These are phyloP conservation scores for Ananas comosus DNA, from an alignment of 176 grass and related monocot genomes.

Conservation along the genomic window DNA sequence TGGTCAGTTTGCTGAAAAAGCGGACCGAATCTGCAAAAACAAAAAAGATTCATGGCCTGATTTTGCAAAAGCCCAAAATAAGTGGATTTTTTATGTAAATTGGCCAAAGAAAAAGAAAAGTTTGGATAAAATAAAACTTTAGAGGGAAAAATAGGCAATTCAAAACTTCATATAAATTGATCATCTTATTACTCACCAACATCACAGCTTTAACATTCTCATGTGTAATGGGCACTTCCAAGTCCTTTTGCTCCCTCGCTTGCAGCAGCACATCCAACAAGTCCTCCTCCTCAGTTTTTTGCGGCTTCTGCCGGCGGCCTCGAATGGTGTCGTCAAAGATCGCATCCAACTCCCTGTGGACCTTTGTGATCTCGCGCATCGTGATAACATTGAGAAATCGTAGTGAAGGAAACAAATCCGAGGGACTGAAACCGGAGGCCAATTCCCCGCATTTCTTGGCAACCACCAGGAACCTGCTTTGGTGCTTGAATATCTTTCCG, in stretches of 20 bases:
- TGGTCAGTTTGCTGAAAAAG: too few species aligned
- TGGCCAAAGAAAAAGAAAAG: too few species aligned
- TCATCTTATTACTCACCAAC: too few species aligned
- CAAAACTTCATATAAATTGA: conserved; percentile 24
- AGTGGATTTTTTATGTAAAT: too few species aligned
- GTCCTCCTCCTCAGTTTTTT: conserved; percentile 11
- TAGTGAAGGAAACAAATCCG: conserved; percentile 28
- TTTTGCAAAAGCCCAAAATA: too few species aligned
- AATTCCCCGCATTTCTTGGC: conserved; percentile 13
- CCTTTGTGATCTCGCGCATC: conserved; percentile 16
- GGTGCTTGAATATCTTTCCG: conserved; percentile 10
- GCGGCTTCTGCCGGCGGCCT: conserved; percentile 25
- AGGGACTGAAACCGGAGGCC: conserved; percentile 27
- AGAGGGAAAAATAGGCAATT: conserved; percentile 32
- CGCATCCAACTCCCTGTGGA: conserved; percentile 24
- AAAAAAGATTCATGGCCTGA: too few species aligned
- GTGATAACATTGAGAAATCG: conserved; percentile 9
- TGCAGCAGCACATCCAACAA: conserved; percentile 19
- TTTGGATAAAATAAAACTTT: neutral
- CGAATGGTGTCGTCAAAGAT: conserved; percentile 51
- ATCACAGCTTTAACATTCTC: too few species aligned
- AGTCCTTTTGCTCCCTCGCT: conserved; percentile 30
- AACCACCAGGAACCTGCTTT: conserved; percentile 18
- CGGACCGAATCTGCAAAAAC: too few species aligned
- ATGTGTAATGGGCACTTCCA: conserved; percentile 28